These are phyloP conservation scores for Magnusiomyces fungicola DNA, from an alignment of 1,139 yeast species.

Conservation along the genomic window DNA sequence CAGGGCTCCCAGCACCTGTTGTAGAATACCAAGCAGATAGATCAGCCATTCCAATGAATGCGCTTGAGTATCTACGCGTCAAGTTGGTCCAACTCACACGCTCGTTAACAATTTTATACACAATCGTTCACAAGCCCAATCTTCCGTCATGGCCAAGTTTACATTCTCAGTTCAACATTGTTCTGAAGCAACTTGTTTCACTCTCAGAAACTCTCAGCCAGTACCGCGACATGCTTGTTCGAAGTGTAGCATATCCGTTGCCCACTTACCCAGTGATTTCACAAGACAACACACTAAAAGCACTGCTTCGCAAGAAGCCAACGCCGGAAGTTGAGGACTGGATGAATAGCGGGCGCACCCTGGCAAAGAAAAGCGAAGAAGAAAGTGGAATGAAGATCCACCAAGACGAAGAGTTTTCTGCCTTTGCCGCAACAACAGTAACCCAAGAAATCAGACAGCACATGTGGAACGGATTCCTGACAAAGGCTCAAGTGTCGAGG, in stretches of 20 bases:
- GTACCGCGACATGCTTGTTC: conserved; percentile 50
- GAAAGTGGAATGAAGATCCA: conserved; percentile 25
- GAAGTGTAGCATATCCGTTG: conserved; percentile 74
- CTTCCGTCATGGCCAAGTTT: conserved; percentile 43
- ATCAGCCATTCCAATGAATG: conserved; percentile 49
- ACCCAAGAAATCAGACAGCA: conserved; percentile 49
- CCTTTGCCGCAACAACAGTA: conserved; percentile 52
- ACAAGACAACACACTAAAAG: conserved; percentile 73
- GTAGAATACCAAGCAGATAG: conserved; percentile 16
- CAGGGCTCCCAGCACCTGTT: conserved; percentile 12
- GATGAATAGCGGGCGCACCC: conserved; percentile 46
- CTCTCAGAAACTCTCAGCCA: conserved; percentile 60
- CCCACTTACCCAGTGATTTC: conserved; percentile 79
- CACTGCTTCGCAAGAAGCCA: conserved; percentile 76
- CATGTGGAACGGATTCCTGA: conserved; percentile 54
- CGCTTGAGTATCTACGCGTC: conserved; percentile 53
- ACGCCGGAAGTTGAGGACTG: conserved; percentile 87
- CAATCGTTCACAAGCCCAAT: conserved; percentile 16
- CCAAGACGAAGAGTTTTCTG: conserved; percentile 35
- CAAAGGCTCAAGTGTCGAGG: conserved; percentile 44
- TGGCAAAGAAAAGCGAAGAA: conserved; percentile 33
- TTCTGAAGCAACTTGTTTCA: conserved; percentile 72
- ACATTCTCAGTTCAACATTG: conserved; percentile 77
- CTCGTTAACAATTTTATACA: conserved; percentile 28
- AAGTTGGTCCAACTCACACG: conserved; percentile 47